Base-by-base conservation (phyloP, 768 basidiomycete species). In the Mycena sanguinolenta region DNA sequence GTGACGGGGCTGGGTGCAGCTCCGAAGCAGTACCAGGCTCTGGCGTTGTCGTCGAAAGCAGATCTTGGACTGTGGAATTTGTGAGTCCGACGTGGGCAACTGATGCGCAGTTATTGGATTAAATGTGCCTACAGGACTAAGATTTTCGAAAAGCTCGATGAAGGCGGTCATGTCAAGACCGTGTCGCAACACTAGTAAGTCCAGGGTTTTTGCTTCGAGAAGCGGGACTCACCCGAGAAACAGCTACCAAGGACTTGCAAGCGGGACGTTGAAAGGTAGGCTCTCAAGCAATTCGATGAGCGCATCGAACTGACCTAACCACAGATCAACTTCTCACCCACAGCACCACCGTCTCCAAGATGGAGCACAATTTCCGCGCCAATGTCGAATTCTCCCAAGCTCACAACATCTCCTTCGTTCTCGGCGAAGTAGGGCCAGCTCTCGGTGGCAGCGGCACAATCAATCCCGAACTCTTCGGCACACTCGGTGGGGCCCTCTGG, bases 161-260 rank as follows among this genome's bases (percentile, higher is more conserved):
- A 49, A 21, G 50, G 49, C 1, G 34, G 58, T 17, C 59, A 59
- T 25, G 58, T 59, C 27, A 66, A 59, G 58, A 66, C 65, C 16
- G 65, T 66, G 38, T 58, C 65, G 49, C 49, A 59, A 42, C 65
- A 66, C 49, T 66, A 59, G 58, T 59, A 44, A 59, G 65, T 53
- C 17, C 36, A 38, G n/a, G n/a, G n/a, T n/a, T 3, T 36, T 34
- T 25, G 32, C 4, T 49, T 49, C 25, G 21, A 19, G 1, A 3
- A 12, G 16, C 21, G 10, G 25, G 21, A 28, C 38, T 38, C 10
- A 50, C 9, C 13, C 7, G 49, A 17, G 2, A 36, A 58, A 25
- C 28, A 65, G 64, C 55, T 65, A 65, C 36, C 55, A 65, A 17
- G 25, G 28, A 8, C 19, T 36, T 32, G 42, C 57, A 4, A 58